Percentiles rank a stretch among this genome's conserved stretches.
Evolutionary conservation across 257 asterid species (phyloP).

Genomic region (Capsicum pubescens): DNA sequence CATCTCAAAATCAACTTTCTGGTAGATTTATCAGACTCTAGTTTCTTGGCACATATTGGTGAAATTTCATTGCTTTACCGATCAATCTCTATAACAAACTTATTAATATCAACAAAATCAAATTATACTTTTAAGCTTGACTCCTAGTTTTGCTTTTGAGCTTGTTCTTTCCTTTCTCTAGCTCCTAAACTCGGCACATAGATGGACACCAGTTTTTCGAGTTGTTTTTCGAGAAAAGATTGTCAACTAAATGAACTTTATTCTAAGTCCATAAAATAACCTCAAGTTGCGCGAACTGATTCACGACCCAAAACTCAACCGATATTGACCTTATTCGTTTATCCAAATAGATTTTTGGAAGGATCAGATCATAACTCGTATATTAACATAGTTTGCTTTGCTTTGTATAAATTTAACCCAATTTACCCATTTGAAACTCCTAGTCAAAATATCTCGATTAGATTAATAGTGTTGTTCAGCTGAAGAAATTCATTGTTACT

Average conservation of each 20-base stretch:
- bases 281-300: background rate
- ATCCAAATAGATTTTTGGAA: background rate
- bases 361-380: background rate
- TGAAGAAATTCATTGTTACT: no score
- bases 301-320: background rate
- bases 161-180: background rate
- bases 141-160: conserved; percentile 1
- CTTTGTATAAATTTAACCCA: background rate
- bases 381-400: background rate
- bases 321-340: background rate
- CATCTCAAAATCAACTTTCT: background rate
- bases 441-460: background rate
- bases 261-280: background rate
- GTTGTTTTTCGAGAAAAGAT: background rate
- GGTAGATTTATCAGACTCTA: background rate
- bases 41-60: background rate
- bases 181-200: conserved; percentile 1
- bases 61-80: background rate
- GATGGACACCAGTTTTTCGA: background rate
- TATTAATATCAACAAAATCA: background rate
- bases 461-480: no score
- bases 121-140: conserved; percentile 3
- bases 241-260: background rate
- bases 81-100: background rate
- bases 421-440: background rate